These are phyloP conservation scores for Metschnikowia bowlesiae DNA, from an alignment of 805 yeast genomes.

Conservation along the genomic window DNA sequence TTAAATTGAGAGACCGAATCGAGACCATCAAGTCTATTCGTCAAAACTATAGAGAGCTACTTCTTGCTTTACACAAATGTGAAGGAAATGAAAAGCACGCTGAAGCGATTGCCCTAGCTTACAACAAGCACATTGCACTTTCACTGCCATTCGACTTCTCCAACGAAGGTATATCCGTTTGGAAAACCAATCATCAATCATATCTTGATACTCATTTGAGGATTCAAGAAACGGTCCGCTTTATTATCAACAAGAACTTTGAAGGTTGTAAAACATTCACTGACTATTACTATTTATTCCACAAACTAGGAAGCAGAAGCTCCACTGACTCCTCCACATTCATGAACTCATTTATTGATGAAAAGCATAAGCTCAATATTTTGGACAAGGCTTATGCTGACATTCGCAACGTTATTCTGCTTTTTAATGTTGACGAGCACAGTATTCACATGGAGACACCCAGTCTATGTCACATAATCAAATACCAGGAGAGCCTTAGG, in stretches of 20 bases:
- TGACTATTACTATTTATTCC: conserved; percentile 26
- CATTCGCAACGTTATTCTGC: conserved; percentile 12
- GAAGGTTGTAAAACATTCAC: conserved; percentile 22
- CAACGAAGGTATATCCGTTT: conserved; percentile 25
- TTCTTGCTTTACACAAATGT: conserved; percentile 26
- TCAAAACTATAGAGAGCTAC: conserved; percentile 48
- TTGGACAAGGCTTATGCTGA: conserved; percentile 28
- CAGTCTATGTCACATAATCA: neutral
- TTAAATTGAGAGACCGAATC: conserved; percentile 39
- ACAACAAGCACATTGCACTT: conserved; percentile 25
- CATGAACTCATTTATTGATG: conserved; percentile 26
- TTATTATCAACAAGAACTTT: conserved; percentile 24
- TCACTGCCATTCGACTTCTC: conserved; percentile 31
- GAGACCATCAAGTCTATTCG: conserved; percentile 45
- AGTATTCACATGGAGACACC: neutral
- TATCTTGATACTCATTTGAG: conserved; percentile 21
- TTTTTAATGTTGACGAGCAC: neutral
- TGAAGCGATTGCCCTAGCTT: conserved; percentile 24
- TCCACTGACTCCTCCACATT: conserved; percentile 7
- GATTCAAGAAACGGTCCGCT: conserved; percentile 20
- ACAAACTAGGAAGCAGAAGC: conserved; percentile 17
- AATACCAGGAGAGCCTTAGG: conserved; percentile 4
- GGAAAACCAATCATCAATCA: conserved; percentile 26
- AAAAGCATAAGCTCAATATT: conserved; percentile 31
- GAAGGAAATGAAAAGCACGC: conserved; percentile 10